Percentiles rank a stretch among this genome's conserved stretches.
phyloP scores from a whole-genome alignment of 179 eudicot genomes.

The Beta corolliflora region DNA sequence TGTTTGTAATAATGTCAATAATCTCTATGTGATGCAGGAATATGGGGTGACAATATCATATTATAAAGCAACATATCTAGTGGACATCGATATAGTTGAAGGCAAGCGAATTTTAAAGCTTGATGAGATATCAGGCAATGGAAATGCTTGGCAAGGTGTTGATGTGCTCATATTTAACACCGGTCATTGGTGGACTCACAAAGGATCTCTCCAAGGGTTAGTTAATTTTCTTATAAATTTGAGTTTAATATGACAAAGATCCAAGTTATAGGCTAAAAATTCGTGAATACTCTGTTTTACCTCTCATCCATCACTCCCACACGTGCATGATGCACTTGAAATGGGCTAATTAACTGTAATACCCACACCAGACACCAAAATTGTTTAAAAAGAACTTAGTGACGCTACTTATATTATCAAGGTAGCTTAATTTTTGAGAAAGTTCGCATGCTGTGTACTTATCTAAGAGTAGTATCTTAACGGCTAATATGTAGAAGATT shows the following conservation, averaged over 20 bases:
- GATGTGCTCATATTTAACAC: constrained; percentile 87
- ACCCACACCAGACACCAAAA: too few species aligned
- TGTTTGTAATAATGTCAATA: not conserved
- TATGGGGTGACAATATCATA: constrained; percentile 70
- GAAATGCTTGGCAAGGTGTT: constrained; percentile 64
- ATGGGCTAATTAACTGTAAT: too few species aligned
- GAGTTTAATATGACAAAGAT: too few species aligned
- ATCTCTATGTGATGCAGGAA: constrained; percentile 50
- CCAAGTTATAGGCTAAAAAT: too few species aligned
- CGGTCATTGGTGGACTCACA: constrained; percentile 97
- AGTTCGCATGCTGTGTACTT: too few species aligned
- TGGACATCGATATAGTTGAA: constrained; percentile 66
- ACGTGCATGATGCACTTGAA: not conserved
- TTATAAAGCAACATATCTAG: constrained; percentile 78
- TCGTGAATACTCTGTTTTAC: too few species aligned
- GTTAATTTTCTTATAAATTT: not conserved
- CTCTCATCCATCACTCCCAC: not conserved
- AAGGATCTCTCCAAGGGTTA: constrained; percentile 88
- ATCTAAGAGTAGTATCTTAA: too few species aligned
- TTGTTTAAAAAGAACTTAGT: not conserved
- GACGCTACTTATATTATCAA: too few species aligned
- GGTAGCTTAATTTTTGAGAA: too few species aligned
- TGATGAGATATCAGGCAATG: constrained; percentile 76
- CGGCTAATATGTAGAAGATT: too few species aligned
- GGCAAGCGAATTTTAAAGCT: constrained; percentile 73